These are phyloP conservation scores for Stachybotrys echinatus DNA, from an alignment of 2,329 filamentous ascomycete species.

Conservation along the genomic window DNA sequence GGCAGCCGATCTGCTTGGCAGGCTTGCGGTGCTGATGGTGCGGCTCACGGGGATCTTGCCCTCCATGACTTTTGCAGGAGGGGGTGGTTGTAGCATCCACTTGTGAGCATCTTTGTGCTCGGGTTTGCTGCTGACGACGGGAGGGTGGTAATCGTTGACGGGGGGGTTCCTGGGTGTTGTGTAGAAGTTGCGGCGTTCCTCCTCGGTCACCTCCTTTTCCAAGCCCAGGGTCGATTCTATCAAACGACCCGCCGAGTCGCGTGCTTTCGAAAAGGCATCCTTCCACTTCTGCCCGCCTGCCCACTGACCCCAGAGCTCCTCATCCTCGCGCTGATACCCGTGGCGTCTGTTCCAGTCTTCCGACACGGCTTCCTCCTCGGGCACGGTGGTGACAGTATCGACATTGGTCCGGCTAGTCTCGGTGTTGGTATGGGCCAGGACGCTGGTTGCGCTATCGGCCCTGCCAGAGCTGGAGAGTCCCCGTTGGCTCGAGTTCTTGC, in stretches of 20 bases:
- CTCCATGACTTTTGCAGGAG: slow-evolving; percentile 85
- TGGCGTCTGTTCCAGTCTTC: slow-evolving; percentile 65
- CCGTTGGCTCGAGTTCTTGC: slow-evolving; percentile 54
- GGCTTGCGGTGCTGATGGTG: slow-evolving; percentile 53
- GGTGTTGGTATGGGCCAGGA: slow-evolving; percentile 31
- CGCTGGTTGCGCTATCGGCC: slow-evolving; percentile 43
- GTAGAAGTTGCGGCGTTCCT: slow-evolving; percentile 56
- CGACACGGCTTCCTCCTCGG: slow-evolving; percentile 32
- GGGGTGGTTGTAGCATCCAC: slow-evolving; percentile 93
- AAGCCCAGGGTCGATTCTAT: slow-evolving; percentile 47
- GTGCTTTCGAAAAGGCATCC: slow-evolving; percentile 54
- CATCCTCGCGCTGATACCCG: slow-evolving; percentile 81
- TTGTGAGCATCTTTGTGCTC: slow-evolving; percentile 63
- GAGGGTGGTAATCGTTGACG: slow-evolving; percentile 81
- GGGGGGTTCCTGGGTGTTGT: slow-evolving; percentile 59
- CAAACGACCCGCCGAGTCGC: slow-evolving; percentile 48
- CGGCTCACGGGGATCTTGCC: slow-evolving; percentile 70
- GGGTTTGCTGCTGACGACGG: slow-evolving; percentile 73
- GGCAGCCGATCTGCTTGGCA: slow-evolving; percentile 38
- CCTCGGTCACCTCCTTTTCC: slow-evolving; percentile 46
- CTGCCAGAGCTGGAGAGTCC: slow-evolving; percentile 53
- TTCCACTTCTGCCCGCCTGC: slow-evolving; percentile 46
- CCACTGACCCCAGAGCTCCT: slow-evolving; percentile 75
- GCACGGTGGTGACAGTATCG: slow-evolving; percentile 19
- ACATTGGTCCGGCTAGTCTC: slow-evolving; percentile 29